A percentile compares a stretch with the other conserved stretches of the same genome.
Conservation (phyloP, 768 basidiomycete genomes). For the Paxillus ammoniavirescens region DNA sequence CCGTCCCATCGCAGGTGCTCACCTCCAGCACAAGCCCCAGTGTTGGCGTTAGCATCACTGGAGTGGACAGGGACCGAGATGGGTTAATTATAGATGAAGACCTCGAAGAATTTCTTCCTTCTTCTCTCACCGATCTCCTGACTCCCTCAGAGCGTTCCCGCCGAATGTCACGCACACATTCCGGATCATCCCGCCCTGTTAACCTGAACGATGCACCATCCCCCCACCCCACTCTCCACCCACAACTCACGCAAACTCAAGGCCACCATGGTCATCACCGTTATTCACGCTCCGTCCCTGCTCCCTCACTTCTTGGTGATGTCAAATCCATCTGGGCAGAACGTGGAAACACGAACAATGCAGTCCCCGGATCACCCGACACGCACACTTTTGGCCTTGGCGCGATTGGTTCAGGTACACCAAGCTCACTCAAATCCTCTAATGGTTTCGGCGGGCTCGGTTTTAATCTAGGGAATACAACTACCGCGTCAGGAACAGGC, state of each 20-base stretch:
- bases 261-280: conserved; percentile 46
- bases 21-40: conserved; percentile 6
- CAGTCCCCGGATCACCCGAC: conserved; percentile 39
- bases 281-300: conserved; percentile 83
- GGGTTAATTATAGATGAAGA: conserved; percentile 53
- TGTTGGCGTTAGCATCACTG: conserved; percentile 27
- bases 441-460: conserved; percentile 34
- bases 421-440: conserved; percentile 51
- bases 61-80: conserved; percentile 43
- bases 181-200: conserved; percentile 33
- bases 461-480: conserved; percentile 8
- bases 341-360: conserved; percentile 32
- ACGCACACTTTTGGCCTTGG: conserved; percentile 21
- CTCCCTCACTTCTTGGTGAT: conserved; percentile 71
- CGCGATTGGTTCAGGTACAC: conserved; percentile 39
- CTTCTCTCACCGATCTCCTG: conserved; percentile 83
- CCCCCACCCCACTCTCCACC: conserved; percentile 9
- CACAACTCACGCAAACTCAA: conserved; percentile 18
- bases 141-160: conserved; percentile 86
- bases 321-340: conserved; percentile 83
- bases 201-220: conserved; percentile 22
- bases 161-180: conserved; percentile 75
- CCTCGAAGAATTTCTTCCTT: conserved; percentile 86
- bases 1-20: conserved; percentile 18
- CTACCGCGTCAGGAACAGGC: conserved; percentile 13